These are phyloP conservation scores for Halophytophthora polymorphica DNA, from an alignment of 352 stramenopile species.

Conservation along the genomic window DNA sequence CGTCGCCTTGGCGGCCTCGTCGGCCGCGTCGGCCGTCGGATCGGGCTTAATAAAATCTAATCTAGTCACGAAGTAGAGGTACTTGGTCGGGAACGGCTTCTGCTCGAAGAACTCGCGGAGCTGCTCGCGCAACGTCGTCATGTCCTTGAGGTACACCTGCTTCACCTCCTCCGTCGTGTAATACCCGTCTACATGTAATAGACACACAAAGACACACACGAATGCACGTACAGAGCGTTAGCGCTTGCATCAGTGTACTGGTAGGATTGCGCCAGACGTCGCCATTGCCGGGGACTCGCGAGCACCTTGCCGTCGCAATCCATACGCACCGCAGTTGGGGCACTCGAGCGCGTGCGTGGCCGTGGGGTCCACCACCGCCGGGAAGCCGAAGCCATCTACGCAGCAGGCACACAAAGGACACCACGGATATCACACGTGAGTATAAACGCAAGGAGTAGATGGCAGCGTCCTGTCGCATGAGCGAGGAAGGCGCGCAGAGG, in stretches of 20 bases:
- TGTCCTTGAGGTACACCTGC: slow-evolving; percentile 64
- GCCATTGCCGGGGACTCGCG: background rate
- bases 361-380: slow-evolving; percentile 56
- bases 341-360: slow-evolving; percentile 58
- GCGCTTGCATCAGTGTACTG: background rate
- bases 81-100: slow-evolving; percentile 81
- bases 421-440: background rate
- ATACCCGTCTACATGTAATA: slow-evolving; percentile 50
- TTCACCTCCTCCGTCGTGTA: slow-evolving; percentile 69
- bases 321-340: slow-evolving; percentile 48
- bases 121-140: slow-evolving; percentile 58
- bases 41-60: slow-evolving; percentile 76
- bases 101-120: slow-evolving; percentile 79
- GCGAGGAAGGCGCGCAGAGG: too few relatives aligned
- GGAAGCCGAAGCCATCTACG: slow-evolving; percentile 61
- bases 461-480: too few relatives aligned
- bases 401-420: slow-evolving; percentile 1
- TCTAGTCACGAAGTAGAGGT: slow-evolving; percentile 83
- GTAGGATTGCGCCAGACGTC: background rate
- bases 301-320: too few relatives aligned
- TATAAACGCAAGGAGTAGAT: background rate
- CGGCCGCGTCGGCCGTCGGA: slow-evolving; percentile 30
- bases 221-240: too few relatives aligned
- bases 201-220: background rate
- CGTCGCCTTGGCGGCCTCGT: slow-evolving; percentile 21